Conservation (phyloP, 495 filamentous ascomycete genomes). For the Cryomyces minteri region DNA sequence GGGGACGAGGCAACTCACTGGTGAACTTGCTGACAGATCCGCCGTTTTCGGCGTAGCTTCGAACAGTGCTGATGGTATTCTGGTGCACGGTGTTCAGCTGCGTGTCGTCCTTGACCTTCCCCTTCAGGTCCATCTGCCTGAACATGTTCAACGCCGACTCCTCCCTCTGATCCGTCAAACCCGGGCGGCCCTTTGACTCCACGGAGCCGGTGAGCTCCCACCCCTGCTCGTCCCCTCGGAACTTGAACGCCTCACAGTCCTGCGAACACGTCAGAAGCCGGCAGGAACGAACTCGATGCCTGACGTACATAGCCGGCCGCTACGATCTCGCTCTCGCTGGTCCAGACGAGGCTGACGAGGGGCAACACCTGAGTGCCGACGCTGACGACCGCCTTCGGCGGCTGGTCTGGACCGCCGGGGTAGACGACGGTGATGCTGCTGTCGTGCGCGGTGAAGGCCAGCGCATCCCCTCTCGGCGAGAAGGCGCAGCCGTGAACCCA, state of each 20-base stretch:
- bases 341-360: conserved; percentile 86
- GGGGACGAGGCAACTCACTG: conserved; percentile 39
- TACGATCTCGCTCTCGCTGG: conserved; percentile 79
- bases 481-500: conserved; percentile 90
- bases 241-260: conserved; percentile 88
- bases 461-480: conserved; percentile 74
- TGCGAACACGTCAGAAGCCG: conserved; percentile 6
- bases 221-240: conserved; percentile 61
- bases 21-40: conserved; percentile 62
- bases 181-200: conserved; percentile 39
- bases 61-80: conserved; percentile 78
- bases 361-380: conserved; percentile 78
- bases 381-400: conserved; percentile 78
- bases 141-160: conserved; percentile 97
- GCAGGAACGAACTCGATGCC: not conserved
- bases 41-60: conserved; percentile 48
- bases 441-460: conserved; percentile 86
- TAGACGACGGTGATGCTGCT: conserved; percentile 94
- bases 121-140: conserved; percentile 93
- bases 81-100: conserved; percentile 93
- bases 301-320: conserved; percentile 66
- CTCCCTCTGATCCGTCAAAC: conserved; percentile 41
- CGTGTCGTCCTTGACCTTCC: conserved; percentile 73
- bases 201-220: conserved; percentile 78
- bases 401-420: no score